These are phyloP conservation scores for Eucalyptus albens DNA, from an alignment of 345 rosid genomes.

Conservation along the genomic window DNA sequence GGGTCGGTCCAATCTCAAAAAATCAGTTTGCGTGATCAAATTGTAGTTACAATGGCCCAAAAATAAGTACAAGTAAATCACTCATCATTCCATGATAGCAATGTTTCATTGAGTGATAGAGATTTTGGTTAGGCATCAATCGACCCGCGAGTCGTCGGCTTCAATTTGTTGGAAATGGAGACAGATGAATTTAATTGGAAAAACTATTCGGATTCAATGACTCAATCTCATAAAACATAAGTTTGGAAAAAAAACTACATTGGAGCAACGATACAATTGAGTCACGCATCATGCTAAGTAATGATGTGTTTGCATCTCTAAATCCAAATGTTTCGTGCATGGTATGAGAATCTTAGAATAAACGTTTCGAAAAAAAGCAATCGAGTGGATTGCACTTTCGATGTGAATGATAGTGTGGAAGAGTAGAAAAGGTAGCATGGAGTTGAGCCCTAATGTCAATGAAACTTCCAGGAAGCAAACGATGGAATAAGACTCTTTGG, in stretches of 20 bases:
- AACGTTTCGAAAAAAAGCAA: not conserved
- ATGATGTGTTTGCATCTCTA: not conserved
- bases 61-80: no score
- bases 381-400: fast-evolving
- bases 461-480: not conserved
- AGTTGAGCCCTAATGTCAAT: not conserved
- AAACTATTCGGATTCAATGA: fast-evolving
- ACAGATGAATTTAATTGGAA: not conserved
- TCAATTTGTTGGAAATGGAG: not conserved
- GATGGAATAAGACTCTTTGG: not conserved
- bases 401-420: not conserved
- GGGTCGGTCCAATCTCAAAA: no score
- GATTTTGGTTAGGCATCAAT: not conserved
- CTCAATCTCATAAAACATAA: not conserved
- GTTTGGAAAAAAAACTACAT: not conserved
- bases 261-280: fast-evolving
- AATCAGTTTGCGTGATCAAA: not conserved
- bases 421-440: not conserved
- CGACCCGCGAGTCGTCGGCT: fast-evolving
- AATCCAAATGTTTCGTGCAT: not conserved
- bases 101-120: not conserved
- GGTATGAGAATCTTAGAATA: not conserved
- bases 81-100: no score
- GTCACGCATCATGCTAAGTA: not conserved
- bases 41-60: no score